These are phyloP conservation scores for Trichoderma cornu-damae DNA, from an alignment of 2,329 filamentous ascomycete genomes.

Conservation along the genomic window DNA sequence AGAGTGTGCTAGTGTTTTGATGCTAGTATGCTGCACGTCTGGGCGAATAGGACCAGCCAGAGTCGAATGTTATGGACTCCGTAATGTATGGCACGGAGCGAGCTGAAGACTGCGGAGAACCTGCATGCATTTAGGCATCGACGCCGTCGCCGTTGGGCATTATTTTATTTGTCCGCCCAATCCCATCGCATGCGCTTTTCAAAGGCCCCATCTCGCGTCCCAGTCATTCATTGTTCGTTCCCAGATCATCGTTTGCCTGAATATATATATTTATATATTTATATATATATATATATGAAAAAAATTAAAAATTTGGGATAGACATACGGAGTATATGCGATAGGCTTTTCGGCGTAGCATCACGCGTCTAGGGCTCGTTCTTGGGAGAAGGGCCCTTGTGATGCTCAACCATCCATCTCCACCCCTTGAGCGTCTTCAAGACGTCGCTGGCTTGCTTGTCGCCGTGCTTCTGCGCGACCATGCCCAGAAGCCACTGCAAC, in stretches of 20 bases:
- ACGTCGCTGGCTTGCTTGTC: conserved; percentile 21
- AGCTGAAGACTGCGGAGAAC: background rate
- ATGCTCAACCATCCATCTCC: conserved; percentile 24
- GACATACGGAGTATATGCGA: too few relatives aligned
- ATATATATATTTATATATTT: too few relatives aligned
- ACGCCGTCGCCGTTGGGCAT: background rate
- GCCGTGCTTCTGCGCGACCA: conserved; percentile 26
- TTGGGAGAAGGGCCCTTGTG: background rate
- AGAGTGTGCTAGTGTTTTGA: background rate
- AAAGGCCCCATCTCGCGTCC: background rate
- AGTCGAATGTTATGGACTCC: too few relatives aligned
- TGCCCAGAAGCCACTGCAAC: conserved; percentile 29
- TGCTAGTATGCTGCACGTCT: conserved; percentile 9
- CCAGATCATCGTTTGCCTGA: too few relatives aligned
- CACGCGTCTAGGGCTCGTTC: background rate
- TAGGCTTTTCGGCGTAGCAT: too few relatives aligned
- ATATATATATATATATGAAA: too few relatives aligned
- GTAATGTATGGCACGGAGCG: too few relatives aligned
- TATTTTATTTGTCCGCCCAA: background rate
- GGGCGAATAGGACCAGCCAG: background rate
- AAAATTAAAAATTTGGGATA: too few relatives aligned
- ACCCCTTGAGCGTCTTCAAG: conserved; percentile 22
- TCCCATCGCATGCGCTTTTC: too few relatives aligned
- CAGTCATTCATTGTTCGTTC: background rate
- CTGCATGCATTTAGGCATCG: conserved; percentile 1